phyloP scores from a whole-genome alignment of 495 filamentous ascomycete genomes.

The Cryomyces minteri region DNA sequence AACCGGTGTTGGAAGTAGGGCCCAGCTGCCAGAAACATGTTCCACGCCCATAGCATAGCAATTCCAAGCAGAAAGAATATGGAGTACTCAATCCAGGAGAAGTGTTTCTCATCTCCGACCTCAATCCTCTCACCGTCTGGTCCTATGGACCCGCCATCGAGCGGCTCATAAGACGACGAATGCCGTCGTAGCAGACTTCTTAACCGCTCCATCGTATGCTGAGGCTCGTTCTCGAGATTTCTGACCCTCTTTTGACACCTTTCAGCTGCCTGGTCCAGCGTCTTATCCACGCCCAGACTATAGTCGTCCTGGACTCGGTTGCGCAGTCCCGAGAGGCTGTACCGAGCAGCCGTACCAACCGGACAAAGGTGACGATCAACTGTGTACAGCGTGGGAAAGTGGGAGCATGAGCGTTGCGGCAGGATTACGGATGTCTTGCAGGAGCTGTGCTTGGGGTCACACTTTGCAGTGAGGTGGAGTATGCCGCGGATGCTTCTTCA shows the following conservation, averaged over 20 bases:
- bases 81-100: constrained; percentile 53
- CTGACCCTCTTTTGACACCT: neutral
- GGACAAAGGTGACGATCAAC: too few species aligned
- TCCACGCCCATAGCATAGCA: constrained; percentile 97
- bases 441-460: too few species aligned
- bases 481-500: too few species aligned
- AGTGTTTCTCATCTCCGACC: constrained; percentile 3
- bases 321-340: too few species aligned
- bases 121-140: constrained; percentile 10
- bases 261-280: neutral
- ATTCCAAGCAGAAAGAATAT: constrained; percentile 78
- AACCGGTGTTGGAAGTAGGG: constrained; percentile 88
- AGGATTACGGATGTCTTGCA: too few species aligned
- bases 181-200: constrained; percentile 6
- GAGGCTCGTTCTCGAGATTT: neutral
- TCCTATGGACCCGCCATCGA: constrained; percentile 11
- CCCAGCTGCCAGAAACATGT: constrained; percentile 93
- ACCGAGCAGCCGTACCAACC: too few species aligned
- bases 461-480: too few species aligned
- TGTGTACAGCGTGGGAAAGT: too few species aligned
- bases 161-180: constrained; percentile 16
- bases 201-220: constrained; percentile 15
- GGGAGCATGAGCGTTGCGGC: too few species aligned
- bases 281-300: too few species aligned
- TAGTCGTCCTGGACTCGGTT: too few species aligned